Evolutionary conservation across 768 basidiomycete genomes (phyloP), one percentile per base, ranked within the genome.

Genomic region (Trametes cingulata): DNA sequence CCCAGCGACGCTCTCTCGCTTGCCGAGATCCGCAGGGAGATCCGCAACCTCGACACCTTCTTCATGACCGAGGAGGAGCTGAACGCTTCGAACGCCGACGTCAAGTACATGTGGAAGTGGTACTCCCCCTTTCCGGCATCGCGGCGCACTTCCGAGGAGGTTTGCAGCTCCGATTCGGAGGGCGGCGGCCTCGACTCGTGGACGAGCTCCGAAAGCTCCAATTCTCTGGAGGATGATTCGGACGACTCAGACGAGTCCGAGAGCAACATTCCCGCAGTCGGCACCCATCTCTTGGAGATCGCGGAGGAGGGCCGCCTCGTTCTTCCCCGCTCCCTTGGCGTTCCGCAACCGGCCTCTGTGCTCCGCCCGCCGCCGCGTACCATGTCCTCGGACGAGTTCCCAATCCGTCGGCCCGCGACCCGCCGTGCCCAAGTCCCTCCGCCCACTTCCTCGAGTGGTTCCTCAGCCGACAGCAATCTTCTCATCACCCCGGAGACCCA

Each of bases 11-110:
- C 65, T 42, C 57, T 68, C 45, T 58, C 65, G 15, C 45, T 73
- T 42, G 29, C 51, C 17, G 62, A 53, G 20, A 51, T 73, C 19
- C 65, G 69, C 37, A 39, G 61, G 50, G 60, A 45, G 42, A 43
- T 73, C 46, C 27, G 54, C 45, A 60, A 66, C 52, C 52, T 73
- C 43, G 60, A 67, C 37, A 68, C 69, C 25, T 73, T 73, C 66
- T 73, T 64, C 64, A 66, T 69, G 67, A 55, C 46, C 45, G 27
- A 43, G 39, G 53, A 43, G 49, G 62, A 66, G 19, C 22, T 60
- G 22, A 19, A 25, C 12, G 36, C 40, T 6, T n/a, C 49, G 24
- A 15, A 22, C 41, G n/a, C 12, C 19, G 36, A 50, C 43, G 62
- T 59, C 10, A 19, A 45, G 24, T 55, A 40, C 41, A 43, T 51